Conservation (phyloP, 345 rosid genomes). For the Citrus hindsii region DNA sequence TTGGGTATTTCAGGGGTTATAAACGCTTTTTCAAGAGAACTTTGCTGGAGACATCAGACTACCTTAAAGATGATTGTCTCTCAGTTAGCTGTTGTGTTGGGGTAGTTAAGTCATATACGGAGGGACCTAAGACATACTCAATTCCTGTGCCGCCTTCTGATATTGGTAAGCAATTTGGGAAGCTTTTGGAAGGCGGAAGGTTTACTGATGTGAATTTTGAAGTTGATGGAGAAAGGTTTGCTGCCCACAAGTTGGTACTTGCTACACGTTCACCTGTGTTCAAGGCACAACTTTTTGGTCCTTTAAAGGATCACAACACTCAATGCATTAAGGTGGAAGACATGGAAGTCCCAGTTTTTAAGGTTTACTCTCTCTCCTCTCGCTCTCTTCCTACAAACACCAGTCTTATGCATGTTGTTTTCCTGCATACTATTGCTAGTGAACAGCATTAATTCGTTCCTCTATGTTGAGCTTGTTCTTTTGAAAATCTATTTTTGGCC, state of each 20-base stretch:
- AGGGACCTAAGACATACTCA: conserved; percentile 62
- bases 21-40: conserved; percentile 75
- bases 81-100: conserved; percentile 67
- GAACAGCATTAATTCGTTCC: neutral
- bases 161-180: conserved; percentile 53
- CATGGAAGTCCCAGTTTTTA: conserved; percentile 58
- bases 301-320: conserved; percentile 51
- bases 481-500: neutral
- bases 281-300: conserved; percentile 82
- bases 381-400: neutral
- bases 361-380: conserved; percentile 41
- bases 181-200: conserved; percentile 55
- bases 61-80: conserved; percentile 65
- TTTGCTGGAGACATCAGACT: conserved; percentile 63
- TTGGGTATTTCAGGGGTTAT: conserved; percentile 63
- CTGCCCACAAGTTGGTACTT: conserved; percentile 68
- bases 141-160: conserved; percentile 58
- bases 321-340: conserved; percentile 53
- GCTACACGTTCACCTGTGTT: conserved; percentile 81
- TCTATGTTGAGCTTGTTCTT: neutral
- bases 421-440: neutral
- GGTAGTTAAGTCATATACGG: conserved; percentile 68
- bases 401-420: neutral
- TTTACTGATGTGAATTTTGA: conserved; percentile 51
- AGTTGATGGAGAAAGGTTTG: conserved; percentile 64